Evolutionary conservation across 2,329 filamentous ascomycete species (phyloP).

Genomic region (Pyricularia sp.): DNA sequence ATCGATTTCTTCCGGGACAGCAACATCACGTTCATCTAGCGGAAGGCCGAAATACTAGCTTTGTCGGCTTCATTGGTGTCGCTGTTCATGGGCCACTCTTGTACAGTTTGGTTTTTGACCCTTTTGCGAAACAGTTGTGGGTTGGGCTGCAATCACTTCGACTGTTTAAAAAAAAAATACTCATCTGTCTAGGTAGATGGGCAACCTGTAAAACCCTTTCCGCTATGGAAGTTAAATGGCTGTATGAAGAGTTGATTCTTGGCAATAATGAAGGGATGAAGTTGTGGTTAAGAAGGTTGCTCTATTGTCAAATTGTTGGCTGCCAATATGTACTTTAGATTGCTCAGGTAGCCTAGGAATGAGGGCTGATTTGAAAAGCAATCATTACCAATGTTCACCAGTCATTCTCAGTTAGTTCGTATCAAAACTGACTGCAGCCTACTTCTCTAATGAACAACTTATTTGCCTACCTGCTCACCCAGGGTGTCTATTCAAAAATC

Average conservation of each 20-base stretch:
- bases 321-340: too few relatives aligned
- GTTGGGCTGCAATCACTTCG: neutral
- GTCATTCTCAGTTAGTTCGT: too few relatives aligned
- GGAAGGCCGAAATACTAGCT: neutral
- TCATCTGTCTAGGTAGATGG: neutral
- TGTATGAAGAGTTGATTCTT: neutral
- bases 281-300: neutral
- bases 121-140: neutral
- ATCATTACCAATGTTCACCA: too few relatives aligned
- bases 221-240: neutral
- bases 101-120: neutral
- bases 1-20: constrained; percentile 13
- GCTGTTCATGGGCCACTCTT: neutral
- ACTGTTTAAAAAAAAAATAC: too few relatives aligned
- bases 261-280: neutral
- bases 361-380: neutral
- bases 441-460: too few relatives aligned
- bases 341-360: neutral
- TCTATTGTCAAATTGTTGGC: neutral
- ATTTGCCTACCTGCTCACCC: too few relatives aligned
- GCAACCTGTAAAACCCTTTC: neutral
- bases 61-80: neutral
- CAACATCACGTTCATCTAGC: neutral
- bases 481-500: too few relatives aligned
- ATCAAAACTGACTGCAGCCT: too few relatives aligned